phyloP scores from a whole-genome alignment of 2,329 filamentous ascomycete genomes.

The Ophiostoma triangulosporum region DNA sequence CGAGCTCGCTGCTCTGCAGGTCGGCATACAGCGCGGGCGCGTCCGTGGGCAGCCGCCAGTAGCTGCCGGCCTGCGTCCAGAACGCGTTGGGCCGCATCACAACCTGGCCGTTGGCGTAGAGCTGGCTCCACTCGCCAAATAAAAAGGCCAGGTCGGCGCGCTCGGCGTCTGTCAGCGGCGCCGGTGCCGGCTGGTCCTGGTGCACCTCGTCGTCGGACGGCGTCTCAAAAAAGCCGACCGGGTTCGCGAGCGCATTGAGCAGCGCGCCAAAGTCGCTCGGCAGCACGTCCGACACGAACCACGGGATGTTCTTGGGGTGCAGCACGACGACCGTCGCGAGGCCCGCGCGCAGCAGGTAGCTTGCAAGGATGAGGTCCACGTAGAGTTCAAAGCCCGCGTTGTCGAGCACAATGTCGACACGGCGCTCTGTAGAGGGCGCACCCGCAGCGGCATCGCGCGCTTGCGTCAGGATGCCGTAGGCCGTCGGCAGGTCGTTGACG shows the following conservation, averaged over 20 bases:
- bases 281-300: conserved; percentile 95
- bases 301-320: conserved; percentile 89
- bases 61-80: conserved; percentile 82
- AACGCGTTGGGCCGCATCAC: conserved; percentile 73
- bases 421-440: conserved; percentile 36
- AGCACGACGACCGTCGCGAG: conserved; percentile 79
- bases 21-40: conserved; percentile 60
- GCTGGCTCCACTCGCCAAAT: conserved; percentile 65
- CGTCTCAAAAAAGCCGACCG: conserved; percentile 65
- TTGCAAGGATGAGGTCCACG: conserved; percentile 83
- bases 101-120: conserved; percentile 75
- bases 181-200: conserved; percentile 40
- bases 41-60: conserved; percentile 67
- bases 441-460: conserved; percentile 14
- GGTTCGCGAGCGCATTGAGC: conserved; percentile 63
- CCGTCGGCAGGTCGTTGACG: conserved; percentile 58
- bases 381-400: conserved; percentile 97
- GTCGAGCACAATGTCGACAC: conserved; percentile 89
- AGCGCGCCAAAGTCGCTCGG: conserved; percentile 76
- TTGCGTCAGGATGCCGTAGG: conserved; percentile 17
- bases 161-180: conserved; percentile 54
- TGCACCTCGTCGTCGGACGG: conserved; percentile 55
- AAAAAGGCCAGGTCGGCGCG: conserved; percentile 56
- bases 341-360: conserved; percentile 72
- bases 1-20: conserved; percentile 68